Evolutionary conservation across 768 basidiomycete genomes (phyloP).

Genomic region (Tricholoma sp.): DNA sequence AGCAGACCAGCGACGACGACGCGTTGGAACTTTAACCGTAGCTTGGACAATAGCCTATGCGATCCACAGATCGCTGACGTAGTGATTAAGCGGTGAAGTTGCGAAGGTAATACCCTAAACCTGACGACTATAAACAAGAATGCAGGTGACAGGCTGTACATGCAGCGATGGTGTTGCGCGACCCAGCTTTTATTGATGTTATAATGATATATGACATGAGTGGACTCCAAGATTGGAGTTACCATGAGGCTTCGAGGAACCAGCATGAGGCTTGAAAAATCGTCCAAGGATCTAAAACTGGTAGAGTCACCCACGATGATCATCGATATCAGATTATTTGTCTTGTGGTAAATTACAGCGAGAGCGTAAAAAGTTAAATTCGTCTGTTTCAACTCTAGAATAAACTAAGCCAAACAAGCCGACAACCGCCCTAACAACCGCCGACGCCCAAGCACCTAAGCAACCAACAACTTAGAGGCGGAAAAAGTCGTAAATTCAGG

Average conservation of each 20-base stretch:
- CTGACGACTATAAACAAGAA: conserved; percentile 15
- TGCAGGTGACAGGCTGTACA: conserved; percentile 30
- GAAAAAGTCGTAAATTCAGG: too few species aligned
- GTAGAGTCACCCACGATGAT: background rate
- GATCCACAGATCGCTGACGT: conserved; percentile 13
- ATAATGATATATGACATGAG: conserved; percentile 8
- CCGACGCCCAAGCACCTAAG: too few species aligned
- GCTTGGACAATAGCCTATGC: conserved; percentile 18
- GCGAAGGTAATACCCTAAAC: conserved; percentile 16
- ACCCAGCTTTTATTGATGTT: conserved; percentile 4
- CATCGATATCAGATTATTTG: background rate
- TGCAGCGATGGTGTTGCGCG: conserved; percentile 8
- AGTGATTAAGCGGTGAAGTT: conserved; percentile 17
- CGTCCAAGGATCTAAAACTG: background rate
- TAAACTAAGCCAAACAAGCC: background rate
- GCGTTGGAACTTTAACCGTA: conserved; percentile 9
- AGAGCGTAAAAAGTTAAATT: too few species aligned
- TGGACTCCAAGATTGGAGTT: background rate
- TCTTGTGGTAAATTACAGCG: too few species aligned
- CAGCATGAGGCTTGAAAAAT: background rate
- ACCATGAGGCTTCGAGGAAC: background rate
- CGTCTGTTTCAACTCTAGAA: background rate
- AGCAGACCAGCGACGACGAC: conserved; percentile 2
- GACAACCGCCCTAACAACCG: too few species aligned
- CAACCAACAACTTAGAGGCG: too few species aligned